phyloP scores from a whole-genome alignment of 1,284 basidiomycete species.

The Cryptococcus sp. region DNA sequence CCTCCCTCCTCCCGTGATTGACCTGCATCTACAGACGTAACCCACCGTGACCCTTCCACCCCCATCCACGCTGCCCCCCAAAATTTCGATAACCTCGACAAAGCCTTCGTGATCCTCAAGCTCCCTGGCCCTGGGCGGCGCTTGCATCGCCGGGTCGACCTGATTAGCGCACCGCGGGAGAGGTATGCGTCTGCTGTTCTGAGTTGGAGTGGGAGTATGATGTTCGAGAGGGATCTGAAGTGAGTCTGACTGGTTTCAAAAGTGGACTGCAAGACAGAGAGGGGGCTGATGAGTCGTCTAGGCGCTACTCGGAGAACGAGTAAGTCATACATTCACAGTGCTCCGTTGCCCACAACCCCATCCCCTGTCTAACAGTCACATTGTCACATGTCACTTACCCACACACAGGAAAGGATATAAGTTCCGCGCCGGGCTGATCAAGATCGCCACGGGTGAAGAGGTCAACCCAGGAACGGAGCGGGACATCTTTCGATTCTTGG shows the following conservation, averaged over 20 bases:
- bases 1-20: neutral
- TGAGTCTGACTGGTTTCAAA: too few species aligned
- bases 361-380: neutral
- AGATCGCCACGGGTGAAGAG: slow-evolving; percentile 37
- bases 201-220: slow-evolving; percentile 50
- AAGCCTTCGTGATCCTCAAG: slow-evolving; percentile 39
- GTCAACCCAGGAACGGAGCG: slow-evolving; percentile 43
- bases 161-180: slow-evolving; percentile 43
- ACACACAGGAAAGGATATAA: slow-evolving; percentile 35
- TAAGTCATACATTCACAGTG: slow-evolving; percentile 5
- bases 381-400: too few species aligned
- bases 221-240: slow-evolving; percentile 51
- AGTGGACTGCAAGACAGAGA: too few species aligned
- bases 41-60: slow-evolving; percentile 16
- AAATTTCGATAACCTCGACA: slow-evolving; percentile 52
- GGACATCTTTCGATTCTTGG: slow-evolving; percentile 43
- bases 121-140: slow-evolving; percentile 23
- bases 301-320: slow-evolving; percentile 39
- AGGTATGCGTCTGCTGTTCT: slow-evolving; percentile 47
- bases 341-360: too few species aligned
- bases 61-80: slow-evolving; percentile 36
- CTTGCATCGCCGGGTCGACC: slow-evolving; percentile 44
- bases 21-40: slow-evolving; percentile 26
- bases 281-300: too few species aligned
- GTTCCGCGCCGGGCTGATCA: slow-evolving; percentile 43